Evolutionary conservation across 2,329 filamentous ascomycete species (phyloP), one percentile per base, ranked within the genome.

Genomic region (Ceratocystis eucalypticola): DNA sequence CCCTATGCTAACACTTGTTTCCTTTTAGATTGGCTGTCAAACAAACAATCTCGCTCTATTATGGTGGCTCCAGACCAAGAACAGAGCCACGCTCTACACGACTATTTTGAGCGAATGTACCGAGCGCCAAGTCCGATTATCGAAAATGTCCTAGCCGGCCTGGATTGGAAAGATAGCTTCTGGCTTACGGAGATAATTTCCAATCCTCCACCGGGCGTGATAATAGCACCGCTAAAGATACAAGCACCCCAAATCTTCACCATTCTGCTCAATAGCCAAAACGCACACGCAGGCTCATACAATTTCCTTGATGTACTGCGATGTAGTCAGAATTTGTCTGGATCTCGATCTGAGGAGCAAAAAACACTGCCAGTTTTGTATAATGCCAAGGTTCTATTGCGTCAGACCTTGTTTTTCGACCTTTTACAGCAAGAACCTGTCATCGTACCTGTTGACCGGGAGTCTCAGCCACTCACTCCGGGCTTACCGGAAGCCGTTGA

Each of bases 111-210:
- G 61, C 75, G 76, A 15, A 74, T 75, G 0, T 82, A 80, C 65
- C 74, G 75, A 15, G 72, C 79, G 22, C 72, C 75, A n/a, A 71
- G 74, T n/a, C 73, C 75, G 12, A 74, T 76, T 30, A 71, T 74
- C 1, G 74, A 76, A n/a, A 72, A 77, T 67, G 78, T 80, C 17
- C 76, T 76, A 65, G 71, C 73, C 2, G 76, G 78, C 65, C 71
- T 82, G 2, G 82, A 84, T 70, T 83, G 81, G 66, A 76, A 80
- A 41, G 82, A 84, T 69, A 77, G 76, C 1, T 84, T 84, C 70
- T 84, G 82, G 82, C 82, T 80, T 44, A 53, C 63, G 15, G 66
- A 65, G 10, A 12, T 53, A 5, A 59, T n/a, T 8, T 28, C 22
- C 55, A 59, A 59, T n/a, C 55, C 30, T n/a, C 55, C 55, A 37